These are phyloP conservation scores for Mycena amicta DNA, from an alignment of 768 basidiomycete species.

Conservation along the genomic window DNA sequence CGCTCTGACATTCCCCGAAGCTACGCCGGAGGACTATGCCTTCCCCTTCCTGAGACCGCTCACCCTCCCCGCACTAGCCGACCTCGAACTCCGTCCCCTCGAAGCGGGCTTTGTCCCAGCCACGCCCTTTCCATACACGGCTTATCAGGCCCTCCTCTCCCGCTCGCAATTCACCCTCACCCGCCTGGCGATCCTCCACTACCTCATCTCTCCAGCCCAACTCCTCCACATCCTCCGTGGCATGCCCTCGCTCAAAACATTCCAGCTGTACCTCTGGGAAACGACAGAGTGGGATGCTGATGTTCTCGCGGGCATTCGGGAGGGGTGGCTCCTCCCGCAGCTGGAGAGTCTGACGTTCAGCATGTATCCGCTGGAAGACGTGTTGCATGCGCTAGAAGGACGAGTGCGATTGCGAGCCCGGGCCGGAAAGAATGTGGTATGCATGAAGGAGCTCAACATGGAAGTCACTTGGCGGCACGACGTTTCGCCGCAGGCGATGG, in stretches of 20 bases:
- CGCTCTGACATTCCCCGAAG: conserved; percentile 2
- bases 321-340: conserved; percentile 13
- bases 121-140: conserved; percentile 18
- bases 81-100: conserved; percentile 24
- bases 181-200: conserved; percentile 22
- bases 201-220: conserved; percentile 13
- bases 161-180: conserved; percentile 18
- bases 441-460: conserved; percentile 16
- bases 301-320: conserved; percentile 7
- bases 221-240: conserved; percentile 12
- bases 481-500: conserved; percentile 10
- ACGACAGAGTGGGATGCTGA: conserved; percentile 13
- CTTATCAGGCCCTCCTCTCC: conserved; percentile 18
- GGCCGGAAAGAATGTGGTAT: conserved; percentile 2
- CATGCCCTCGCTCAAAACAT: conserved; percentile 19
- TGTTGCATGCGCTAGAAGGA: conserved; percentile 13
- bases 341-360: conserved; percentile 22
- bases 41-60: conserved; percentile 21
- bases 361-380: conserved; percentile 12
- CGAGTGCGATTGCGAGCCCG: conserved; percentile 3
- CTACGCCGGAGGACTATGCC: conserved; percentile 9
- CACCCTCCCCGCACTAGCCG: conserved; percentile 18
- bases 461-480: conserved; percentile 9
- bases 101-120: conserved; percentile 14
- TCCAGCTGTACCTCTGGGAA: conserved; percentile 20